Conservation (phyloP, 129 eudicot genomes). For the Erigeron canadensis region DNA sequence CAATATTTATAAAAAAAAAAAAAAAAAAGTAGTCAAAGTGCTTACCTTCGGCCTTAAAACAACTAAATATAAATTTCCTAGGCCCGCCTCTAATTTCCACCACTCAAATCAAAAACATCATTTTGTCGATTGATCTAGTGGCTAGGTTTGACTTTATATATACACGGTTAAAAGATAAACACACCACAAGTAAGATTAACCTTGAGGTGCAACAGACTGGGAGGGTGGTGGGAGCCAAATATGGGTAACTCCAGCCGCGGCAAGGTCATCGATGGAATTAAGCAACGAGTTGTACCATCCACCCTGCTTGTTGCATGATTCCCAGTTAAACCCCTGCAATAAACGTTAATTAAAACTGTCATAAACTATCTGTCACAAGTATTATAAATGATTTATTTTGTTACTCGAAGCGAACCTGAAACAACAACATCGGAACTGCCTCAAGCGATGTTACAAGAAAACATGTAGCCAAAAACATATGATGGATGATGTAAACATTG, state of each 20-base stretch:
- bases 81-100: not conserved
- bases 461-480: conserved; percentile 2
- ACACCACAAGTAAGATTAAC: conserved; percentile 21
- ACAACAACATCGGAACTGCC: conserved; percentile 23
- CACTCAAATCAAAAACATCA: too few species aligned
- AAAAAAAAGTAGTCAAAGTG: too few species aligned
- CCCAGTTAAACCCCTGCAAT: conserved; percentile 76
- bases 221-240: conserved; percentile 84
- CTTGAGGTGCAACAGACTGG: conserved; percentile 67
- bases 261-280: conserved; percentile 42
- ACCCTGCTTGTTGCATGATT: conserved; percentile 53
- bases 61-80: not conserved
- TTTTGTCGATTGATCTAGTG: not conserved
- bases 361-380: not conserved
- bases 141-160: not conserved
- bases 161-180: not conserved
- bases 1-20: not conserved
- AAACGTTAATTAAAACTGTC: not conserved
- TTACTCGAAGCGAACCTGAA: conserved; percentile 16
- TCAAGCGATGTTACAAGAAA: conserved; percentile 5
- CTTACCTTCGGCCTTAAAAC: too few species aligned
- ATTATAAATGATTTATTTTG: not conserved
- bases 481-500: not conserved
- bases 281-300: conserved; percentile 62
- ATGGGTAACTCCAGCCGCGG: conserved; percentile 64